Conservation (phyloP, 23 red algal species). For the Gracilaria domingensis region DNA sequence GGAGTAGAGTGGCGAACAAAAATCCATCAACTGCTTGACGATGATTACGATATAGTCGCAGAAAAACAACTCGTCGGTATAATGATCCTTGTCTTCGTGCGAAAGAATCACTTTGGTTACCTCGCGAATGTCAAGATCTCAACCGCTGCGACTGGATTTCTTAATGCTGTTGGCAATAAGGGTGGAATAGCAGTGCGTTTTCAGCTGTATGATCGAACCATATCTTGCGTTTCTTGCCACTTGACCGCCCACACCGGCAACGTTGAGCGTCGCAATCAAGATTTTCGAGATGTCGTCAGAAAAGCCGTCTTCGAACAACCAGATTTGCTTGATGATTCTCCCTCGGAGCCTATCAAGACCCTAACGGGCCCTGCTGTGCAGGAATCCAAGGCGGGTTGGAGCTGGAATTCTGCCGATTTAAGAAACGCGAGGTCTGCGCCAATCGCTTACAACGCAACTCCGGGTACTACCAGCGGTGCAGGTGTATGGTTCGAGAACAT, state of each 20-base stretch:
- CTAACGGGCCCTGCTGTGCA: conserved; percentile 3
- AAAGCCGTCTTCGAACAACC: conserved; percentile 80
- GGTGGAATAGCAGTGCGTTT: conserved; percentile 91
- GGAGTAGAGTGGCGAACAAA: conserved; percentile 79
- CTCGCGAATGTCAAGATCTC: conserved; percentile 76
- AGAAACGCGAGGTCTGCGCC: neutral
- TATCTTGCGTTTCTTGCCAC: conserved; percentile 92
- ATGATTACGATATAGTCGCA: conserved; percentile 63
- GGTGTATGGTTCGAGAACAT: conserved; percentile 38
- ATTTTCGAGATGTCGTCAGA: conserved; percentile 88
- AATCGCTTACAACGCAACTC: neutral
- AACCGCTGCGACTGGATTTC: conserved; percentile 88
- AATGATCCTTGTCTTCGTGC: conserved; percentile 87
- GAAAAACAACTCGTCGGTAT: conserved; percentile 95
- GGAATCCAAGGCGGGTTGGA: conserved; percentile 13
- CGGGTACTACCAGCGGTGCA: neutral
- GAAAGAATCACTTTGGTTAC: conserved; percentile 76
- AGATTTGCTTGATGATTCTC: conserved; percentile 32
- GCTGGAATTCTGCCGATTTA: conserved; percentile 4
- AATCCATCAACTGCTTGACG: conserved; percentile 63
- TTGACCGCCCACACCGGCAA: conserved; percentile 91
- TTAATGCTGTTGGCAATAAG: conserved; percentile 94
- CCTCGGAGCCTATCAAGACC: neutral
- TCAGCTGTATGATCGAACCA: conserved; percentile 82
- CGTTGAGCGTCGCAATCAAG: conserved; percentile 87